phyloP scores from a whole-genome alignment of 331 rosid species.

The Dryas integrifolia region DNA sequence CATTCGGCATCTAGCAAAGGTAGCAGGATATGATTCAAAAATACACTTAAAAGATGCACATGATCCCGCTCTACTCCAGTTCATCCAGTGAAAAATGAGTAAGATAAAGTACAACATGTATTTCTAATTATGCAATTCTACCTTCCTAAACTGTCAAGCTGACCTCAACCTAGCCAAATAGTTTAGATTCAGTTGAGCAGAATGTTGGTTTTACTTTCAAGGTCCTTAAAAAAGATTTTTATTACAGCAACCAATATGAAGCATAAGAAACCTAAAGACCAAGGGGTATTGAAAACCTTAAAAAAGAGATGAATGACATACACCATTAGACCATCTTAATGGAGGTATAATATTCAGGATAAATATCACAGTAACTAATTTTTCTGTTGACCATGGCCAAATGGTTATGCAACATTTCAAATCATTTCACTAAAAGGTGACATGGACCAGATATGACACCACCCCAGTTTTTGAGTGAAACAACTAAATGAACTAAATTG shows the following conservation, averaged over 20 bases:
- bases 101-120: neutral
- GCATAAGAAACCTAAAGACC: neutral
- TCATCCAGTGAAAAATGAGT: neutral
- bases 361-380: neutral
- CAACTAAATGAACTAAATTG: neutral
- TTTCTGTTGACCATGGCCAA: neutral
- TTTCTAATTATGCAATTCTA: neutral
- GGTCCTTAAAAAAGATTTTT: neutral
- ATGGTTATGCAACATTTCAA: neutral
- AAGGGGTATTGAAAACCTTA: neutral
- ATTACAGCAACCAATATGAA: neutral
- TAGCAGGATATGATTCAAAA: neutral
- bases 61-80: neutral
- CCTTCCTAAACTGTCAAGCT: neutral
- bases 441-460: neutral
- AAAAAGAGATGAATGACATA: neutral
- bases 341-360: neutral
- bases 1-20: conserved; percentile 5
- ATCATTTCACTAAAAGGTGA: neutral
- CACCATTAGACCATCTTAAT: neutral
- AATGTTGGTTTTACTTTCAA: neutral
- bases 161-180: neutral
- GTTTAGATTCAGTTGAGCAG: neutral
- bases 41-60: neutral
- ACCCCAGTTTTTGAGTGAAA: neutral